A percentile compares a stretch with the other conserved stretches of the same genome.
These are phyloP conservation scores for Eucalyptus erythrocorys DNA, from an alignment of 345 rosid genomes.

Conservation along the genomic window DNA sequence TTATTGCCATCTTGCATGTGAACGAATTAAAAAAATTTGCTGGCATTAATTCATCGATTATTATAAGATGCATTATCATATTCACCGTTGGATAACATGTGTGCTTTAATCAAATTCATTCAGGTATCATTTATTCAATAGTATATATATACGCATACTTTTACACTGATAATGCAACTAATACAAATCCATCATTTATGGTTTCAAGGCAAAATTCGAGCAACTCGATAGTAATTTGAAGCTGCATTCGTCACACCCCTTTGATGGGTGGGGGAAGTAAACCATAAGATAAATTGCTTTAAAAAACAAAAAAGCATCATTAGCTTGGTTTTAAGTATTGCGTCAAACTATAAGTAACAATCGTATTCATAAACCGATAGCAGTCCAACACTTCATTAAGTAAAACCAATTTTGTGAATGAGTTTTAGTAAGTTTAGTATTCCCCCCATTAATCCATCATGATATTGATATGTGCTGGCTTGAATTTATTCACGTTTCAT, in stretches of 20 bases:
- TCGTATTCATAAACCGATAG: neutral
- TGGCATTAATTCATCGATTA: neutral
- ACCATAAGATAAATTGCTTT: neutral
- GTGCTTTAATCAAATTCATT: neutral
- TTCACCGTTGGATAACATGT: too few species aligned
- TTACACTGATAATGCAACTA: neutral
- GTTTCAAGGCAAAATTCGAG: neutral
- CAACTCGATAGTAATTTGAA: neutral
- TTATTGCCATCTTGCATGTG: neutral
- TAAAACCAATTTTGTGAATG: too few species aligned
- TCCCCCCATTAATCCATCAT: neutral
- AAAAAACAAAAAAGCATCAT: neutral
- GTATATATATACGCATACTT: neutral
- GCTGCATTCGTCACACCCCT: neutral
- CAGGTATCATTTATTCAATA: neutral
- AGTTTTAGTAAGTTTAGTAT: neutral
- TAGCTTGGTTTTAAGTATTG: neutral
- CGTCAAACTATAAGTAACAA: neutral
- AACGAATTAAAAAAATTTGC: neutral
- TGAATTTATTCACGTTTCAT: too few species aligned
- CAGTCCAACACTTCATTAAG: neutral
- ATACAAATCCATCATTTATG: neutral
- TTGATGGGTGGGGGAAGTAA: neutral
- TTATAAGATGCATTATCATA: neutral
- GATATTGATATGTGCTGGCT: too few species aligned